Base-by-base conservation (phyloP, 208 protist genomes). In the Acanthamoeba castellanii region DNA sequence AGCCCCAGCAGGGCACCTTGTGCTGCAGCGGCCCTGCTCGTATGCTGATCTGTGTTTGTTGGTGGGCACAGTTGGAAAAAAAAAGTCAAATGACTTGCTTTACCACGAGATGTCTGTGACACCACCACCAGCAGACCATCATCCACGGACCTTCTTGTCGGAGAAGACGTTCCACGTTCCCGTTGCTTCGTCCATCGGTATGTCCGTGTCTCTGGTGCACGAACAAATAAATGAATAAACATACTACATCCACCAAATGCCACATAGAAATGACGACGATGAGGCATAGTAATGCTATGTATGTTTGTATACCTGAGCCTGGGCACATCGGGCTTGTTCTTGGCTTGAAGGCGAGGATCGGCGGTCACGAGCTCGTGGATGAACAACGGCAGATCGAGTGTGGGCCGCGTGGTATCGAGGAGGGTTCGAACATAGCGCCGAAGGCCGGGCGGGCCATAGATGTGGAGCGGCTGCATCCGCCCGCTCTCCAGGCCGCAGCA, bases 1-100 rank as follows among this genome's bases (percentile, higher is more conserved):
- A 92, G 52, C 87, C 87, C 87, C 55, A 92, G 87, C 87, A 92
- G 9, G 87, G 87, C 87, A 92, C 87, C 59, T 92, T 92, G 59
- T 92, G 87, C 7, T 13, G 22, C 3, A 92, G 55, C 27, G 52
- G 59, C 25, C 42, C 61, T 14, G 87, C 87, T 27, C 42, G 32
- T 27, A 92, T 59, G 50, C 7, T 55, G 20, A 92, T 52, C 61
- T 88, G 50, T 6, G 42, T 16, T 14, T 16, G 18, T 66, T 4
- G 34, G 45, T 32, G 30, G 20, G 3, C 70, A 25, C 4, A 0
- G 9, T 9, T 27, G 45, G 37, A 5, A 42, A 42, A 42, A n/a
- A n/a, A n/a, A n/a, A n/a, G n/a, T n/a, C n/a, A n/a, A n/a, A n/a
- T n/a, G n/a, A n/a, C n/a, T n/a, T n/a, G n/a, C n/a, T n/a, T n/a